A percentile compares a stretch with the other conserved stretches of the same genome.
Evolutionary conservation across 306 rosid genomes (phyloP).

Genomic region (Cotoneaster glaucophyllus): DNA sequence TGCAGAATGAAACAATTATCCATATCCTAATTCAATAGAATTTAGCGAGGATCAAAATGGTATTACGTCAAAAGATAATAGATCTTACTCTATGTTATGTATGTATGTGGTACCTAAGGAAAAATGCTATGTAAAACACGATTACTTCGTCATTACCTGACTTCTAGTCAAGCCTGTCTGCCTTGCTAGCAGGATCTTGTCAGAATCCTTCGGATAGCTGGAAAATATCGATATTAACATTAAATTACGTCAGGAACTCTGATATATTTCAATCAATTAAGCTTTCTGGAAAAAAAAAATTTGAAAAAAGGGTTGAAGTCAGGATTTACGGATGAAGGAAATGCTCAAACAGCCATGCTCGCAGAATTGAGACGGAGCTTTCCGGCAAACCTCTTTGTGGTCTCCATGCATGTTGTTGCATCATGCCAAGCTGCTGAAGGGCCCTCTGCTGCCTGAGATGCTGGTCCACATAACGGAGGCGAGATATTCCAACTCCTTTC

Average conservation of each 20-base stretch:
- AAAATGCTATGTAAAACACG: not conserved
- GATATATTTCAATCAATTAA: not conserved
- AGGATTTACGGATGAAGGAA: constrained; percentile 77
- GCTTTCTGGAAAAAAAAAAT: not conserved
- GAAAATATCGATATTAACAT: constrained; percentile 8
- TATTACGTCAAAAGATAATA: too few species aligned
- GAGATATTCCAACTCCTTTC: constrained; percentile 70
- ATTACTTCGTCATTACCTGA: constrained; percentile 45
- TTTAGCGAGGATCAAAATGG: too few species aligned
- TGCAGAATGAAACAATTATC: not conserved
- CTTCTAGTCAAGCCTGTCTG: constrained; percentile 81
- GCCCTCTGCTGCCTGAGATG: constrained; percentile 74
- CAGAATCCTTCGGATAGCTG: constrained; percentile 87
- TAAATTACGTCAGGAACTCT: not conserved
- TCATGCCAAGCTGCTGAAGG: constrained; percentile 81
- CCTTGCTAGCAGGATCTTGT: constrained; percentile 81
- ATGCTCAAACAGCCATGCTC: constrained; percentile 88
- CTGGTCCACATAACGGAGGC: constrained; percentile 67
- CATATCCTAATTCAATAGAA: too few species aligned
- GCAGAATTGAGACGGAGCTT: constrained; percentile 71
- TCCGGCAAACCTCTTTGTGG: constrained; percentile 88
- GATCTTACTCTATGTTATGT: too few species aligned
- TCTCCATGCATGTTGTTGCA: constrained; percentile 76
- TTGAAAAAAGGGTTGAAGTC: not conserved
- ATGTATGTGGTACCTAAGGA: too few species aligned